These are phyloP conservation scores for Ustilago vetiveriae DNA, from an alignment of 1,284 basidiomycete genomes.

Conservation along the genomic window DNA sequence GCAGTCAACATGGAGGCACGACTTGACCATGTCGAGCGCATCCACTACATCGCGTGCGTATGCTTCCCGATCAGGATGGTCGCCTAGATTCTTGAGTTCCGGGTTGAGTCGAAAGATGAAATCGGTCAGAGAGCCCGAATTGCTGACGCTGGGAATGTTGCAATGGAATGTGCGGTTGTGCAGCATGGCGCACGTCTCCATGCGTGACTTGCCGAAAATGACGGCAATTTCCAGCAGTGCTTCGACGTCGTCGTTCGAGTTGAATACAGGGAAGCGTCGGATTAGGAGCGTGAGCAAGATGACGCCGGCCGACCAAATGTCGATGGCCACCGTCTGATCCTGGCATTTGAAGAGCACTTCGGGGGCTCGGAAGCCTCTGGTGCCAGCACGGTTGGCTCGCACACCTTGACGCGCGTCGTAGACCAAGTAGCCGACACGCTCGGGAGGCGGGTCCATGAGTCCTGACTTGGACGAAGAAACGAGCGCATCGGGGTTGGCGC, in stretches of 20 bases:
- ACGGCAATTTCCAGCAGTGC: slow-evolving; percentile 92
- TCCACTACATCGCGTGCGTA: slow-evolving; percentile 54
- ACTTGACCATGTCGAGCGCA: slow-evolving; percentile 58
- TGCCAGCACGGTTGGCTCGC: slow-evolving; percentile 95
- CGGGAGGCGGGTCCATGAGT: slow-evolving; percentile 59
- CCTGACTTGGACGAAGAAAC: slow-evolving; percentile 21
- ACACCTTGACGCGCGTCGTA: slow-evolving; percentile 73
- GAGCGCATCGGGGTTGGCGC: slow-evolving; percentile 68
- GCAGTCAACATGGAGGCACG: slow-evolving; percentile 61
- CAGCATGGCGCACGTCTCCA: slow-evolving; percentile 86
- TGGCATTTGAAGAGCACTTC: slow-evolving; percentile 96
- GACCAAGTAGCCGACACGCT: slow-evolving; percentile 61
- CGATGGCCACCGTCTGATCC: slow-evolving; percentile 89
- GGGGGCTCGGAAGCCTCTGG: slow-evolving; percentile 93
- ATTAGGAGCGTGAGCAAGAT: slow-evolving; percentile 92
- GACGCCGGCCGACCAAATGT: slow-evolving; percentile 94
- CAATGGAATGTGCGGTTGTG: slow-evolving; percentile 73
- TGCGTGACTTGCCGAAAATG: slow-evolving; percentile 82
- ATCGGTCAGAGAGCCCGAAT: slow-evolving; percentile 49
- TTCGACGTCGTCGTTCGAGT: slow-evolving; percentile 92
- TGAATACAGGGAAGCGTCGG: slow-evolving; percentile 92
- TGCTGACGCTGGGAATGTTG: slow-evolving; percentile 52
- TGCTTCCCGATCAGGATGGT: slow-evolving; percentile 54
- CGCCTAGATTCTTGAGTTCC: slow-evolving; percentile 38
- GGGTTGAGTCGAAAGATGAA: slow-evolving; percentile 62